phyloP scores from a whole-genome alignment of 2,329 filamentous ascomycete species.

The Xylaria sp. region DNA sequence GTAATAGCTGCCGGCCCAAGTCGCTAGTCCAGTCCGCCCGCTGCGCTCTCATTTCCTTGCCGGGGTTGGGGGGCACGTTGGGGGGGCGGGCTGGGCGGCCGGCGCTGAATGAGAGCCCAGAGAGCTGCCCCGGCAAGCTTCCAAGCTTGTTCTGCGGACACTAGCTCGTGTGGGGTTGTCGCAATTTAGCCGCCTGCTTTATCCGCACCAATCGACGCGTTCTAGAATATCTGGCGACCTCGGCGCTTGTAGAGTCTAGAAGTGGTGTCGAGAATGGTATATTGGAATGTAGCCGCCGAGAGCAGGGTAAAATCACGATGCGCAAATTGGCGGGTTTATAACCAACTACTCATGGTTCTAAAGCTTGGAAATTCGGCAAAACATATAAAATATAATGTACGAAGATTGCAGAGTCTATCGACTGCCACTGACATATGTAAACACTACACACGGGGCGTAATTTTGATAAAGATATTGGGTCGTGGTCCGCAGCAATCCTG shows the following conservation, averaged over 20 bases:
- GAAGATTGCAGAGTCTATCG: not conserved
- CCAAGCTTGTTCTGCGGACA: not conserved
- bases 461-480: not conserved
- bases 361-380: not conserved
- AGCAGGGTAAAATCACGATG: not conserved
- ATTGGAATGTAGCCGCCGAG: not conserved
- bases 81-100: not conserved
- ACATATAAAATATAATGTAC: not conserved
- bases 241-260: not conserved
- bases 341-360: not conserved
- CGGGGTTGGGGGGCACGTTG: not conserved
- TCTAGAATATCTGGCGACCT: not conserved
- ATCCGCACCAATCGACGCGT: slow-evolving; percentile 25
- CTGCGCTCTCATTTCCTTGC: slow-evolving; percentile 7
- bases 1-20: slow-evolving; percentile 19
- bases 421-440: not conserved
- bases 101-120: not conserved
- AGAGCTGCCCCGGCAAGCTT: not conserved
- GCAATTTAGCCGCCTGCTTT: slow-evolving; percentile 25
- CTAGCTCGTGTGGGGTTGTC: slow-evolving; percentile 13
- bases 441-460: not conserved
- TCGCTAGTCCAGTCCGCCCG: not conserved
- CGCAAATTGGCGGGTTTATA: not conserved
- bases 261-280: not conserved
- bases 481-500: not conserved